Evolutionary conservation across 2,329 filamentous ascomycete species (phyloP).

Genomic region (Talaromyces sp.): DNA sequence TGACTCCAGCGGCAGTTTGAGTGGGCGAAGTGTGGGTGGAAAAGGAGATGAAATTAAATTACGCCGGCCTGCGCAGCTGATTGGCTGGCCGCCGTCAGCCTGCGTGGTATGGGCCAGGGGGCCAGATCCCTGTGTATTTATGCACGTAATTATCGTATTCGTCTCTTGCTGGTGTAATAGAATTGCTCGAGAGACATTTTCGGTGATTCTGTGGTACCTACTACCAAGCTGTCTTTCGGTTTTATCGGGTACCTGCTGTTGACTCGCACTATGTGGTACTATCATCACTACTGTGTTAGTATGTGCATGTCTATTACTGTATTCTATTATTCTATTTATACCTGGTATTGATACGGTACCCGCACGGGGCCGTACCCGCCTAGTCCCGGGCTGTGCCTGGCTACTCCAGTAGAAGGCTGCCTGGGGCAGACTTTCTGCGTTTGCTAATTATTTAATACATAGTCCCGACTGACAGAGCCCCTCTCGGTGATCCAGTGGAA

Average conservation of each 20-base stretch:
- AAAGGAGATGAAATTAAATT: conserved; percentile 2
- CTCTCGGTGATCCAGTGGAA: not conserved
- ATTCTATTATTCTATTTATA: not conserved
- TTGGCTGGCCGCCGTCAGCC: not conserved
- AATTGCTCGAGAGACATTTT: too few species aligned
- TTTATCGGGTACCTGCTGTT: too few species aligned
- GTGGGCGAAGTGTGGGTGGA: not conserved
- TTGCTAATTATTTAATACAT: too few species aligned
- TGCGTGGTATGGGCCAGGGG: not conserved
- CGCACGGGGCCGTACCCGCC: not conserved
- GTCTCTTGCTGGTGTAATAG: too few species aligned
- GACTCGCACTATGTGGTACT: too few species aligned
- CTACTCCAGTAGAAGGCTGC: not conserved
- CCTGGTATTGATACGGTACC: not conserved
- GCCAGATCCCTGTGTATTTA: not conserved
- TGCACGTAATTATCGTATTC: not conserved
- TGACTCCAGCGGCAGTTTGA: not conserved
- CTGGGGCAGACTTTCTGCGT: too few species aligned
- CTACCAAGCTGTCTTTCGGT: too few species aligned
- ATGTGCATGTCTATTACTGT: not conserved
- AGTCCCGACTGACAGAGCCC: too few species aligned
- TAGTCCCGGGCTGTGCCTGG: not conserved
- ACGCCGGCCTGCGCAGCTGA: not conserved
- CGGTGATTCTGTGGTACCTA: too few species aligned
- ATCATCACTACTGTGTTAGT: too few species aligned